phyloP scores from a whole-genome alignment of 768 basidiomycete species.

The Kwoniella dendrophila region DNA sequence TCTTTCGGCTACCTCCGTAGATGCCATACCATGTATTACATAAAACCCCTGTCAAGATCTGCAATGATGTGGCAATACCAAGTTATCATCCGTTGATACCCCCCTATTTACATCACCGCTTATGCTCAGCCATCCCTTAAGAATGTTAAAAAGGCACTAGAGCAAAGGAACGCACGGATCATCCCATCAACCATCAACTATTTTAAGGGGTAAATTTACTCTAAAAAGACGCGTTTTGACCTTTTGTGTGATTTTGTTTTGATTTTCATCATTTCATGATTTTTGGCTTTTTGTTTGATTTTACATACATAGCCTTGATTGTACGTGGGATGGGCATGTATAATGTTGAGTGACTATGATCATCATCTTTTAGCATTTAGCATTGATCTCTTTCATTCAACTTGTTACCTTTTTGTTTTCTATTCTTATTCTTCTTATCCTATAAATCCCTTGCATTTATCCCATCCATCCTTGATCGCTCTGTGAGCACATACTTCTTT shows the following conservation, averaged over 20 bases:
- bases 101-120: no score
- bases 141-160: no score
- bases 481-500: constrained; percentile 14
- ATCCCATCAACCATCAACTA: background rate
- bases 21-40: no score
- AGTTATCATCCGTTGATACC: no score
- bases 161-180: constrained; percentile 10
- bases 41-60: no score
- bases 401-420: background rate
- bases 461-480: constrained; percentile 1
- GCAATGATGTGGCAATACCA: background rate
- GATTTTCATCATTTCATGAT: background rate
- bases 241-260: constrained; percentile 16
- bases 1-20: background rate
- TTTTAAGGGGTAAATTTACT: background rate
- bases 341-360: background rate
- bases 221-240: constrained; percentile 16
- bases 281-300: background rate
- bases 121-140: no score
- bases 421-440: background rate
- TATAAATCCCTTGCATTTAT: no score
- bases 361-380: background rate
- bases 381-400: constrained; percentile 17
- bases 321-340: background rate
- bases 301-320: background rate